Base-by-base conservation (phyloP, 1,139 yeast genomes). In the Meyerozyma carpophila region DNA sequence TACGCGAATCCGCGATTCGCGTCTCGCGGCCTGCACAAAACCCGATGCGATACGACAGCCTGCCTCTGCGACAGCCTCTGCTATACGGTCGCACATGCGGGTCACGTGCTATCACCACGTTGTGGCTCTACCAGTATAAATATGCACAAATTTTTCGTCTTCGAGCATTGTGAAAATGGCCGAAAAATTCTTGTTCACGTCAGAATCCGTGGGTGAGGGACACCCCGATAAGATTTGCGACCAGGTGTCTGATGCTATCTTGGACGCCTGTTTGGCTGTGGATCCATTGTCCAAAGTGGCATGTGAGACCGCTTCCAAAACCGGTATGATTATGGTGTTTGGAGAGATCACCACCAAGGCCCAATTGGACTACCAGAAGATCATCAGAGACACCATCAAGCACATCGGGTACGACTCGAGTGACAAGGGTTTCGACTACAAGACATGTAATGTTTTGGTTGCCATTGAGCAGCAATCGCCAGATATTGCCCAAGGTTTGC, bases 141-240 rank as follows among this genome's bases (percentile, higher is more conserved):
- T 34, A 18, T 21, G 25, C 8, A 13, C 25, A 34, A 34, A 34
- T 34, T 34, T 34, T 34, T 18, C 37, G 4, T 14, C 7, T 20
- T 18, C 37, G n/a, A 18, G 10, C 26, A 34, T n/a, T 3, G 25
- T 34, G 26, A 34, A 5, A n/a, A 57, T 57, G 63, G 55, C 62
- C 45, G 77, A 72, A 63, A 70, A 61, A 48, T 87, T 87, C 70
- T 77, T 88, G 62, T 87, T 88, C 68, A 87, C 96, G 59, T 91
- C 98, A 57, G 98, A 93, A 77, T 89, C 96, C 57, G 96, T 89
- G 59, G 96, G 96, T 76, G 96, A 89, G 73, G 98, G 98, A 65
- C 98, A 93, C 82, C 98, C 98, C 66, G 98, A 93, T 70, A 93
- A 93, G 84, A 94, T 93, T 76, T 93, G 98, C 76, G 98, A 93